Base-by-base conservation (phyloP, 148 eudicot species). In the Nyssa sinensis region DNA sequence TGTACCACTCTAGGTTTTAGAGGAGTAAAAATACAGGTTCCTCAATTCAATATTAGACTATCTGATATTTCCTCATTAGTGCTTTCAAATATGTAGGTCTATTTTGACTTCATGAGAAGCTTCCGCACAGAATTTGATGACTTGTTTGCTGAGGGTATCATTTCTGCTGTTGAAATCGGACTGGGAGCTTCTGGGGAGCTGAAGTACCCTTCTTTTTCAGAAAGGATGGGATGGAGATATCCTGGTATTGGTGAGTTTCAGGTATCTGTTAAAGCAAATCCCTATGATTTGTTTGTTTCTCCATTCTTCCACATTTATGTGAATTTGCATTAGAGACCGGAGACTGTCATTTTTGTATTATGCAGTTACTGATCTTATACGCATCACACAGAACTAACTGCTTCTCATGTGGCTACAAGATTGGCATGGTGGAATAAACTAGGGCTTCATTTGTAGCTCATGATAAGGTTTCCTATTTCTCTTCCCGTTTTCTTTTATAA, bases 241-340 rank as follows among this genome's bases (percentile, higher is more conserved):
- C 92, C 92, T 73, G 95, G 95, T 74, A 77, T 90, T 79, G 95
- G 94, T 85, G 95, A 90, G 82, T 90, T 88, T 73, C 95, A 90
- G 95, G 94, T 90, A 88, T 75, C 68, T 75, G 55, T 35, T 78
- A 59, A 30, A 78, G 73, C 64, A 75, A 75, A 69, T n/a, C 72
- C 67, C 78, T 67, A 21, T 24, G 58, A 34, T 71, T 33, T 55
- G 62, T 31, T 13, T 25, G 25, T 25, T 13, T 59, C 33, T 35
- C 55, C 13, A 30, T 21, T 62, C 28, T 47, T 32, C 28, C 62
- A 34, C 25, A 11, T 72, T 16, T 66, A 17, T 29, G 17, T 9
- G 28, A 73, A 34, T 0, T 73, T 2, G 23, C 9, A 13, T 27
- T 9, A 44, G 27, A 58, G 55, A 41, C 61, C 55, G 73, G 11